These are phyloP conservation scores for Hura crepitans DNA, from an alignment of 441 rosid genomes.

Conservation along the genomic window DNA sequence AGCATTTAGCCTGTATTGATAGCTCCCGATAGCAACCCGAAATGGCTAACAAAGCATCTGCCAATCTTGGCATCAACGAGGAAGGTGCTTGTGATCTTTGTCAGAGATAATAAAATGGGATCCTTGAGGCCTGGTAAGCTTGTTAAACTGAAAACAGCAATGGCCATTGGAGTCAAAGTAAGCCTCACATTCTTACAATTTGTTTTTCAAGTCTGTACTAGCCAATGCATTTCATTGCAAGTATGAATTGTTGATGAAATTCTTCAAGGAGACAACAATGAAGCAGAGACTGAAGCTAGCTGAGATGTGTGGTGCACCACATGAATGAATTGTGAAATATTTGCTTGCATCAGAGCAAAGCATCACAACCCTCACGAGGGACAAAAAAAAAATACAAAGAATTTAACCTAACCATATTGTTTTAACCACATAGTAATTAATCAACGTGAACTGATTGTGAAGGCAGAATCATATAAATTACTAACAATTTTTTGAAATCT, in stretches of 20 bases:
- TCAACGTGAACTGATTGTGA: no score
- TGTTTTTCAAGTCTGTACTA: not conserved
- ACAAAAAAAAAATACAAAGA: no score
- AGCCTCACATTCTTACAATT: not conserved
- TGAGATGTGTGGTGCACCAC: conserved; percentile 9
- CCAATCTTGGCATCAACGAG: conserved; percentile 61
- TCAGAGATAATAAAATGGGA: conserved; percentile 57
- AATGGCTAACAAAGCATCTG: conserved; percentile 70
- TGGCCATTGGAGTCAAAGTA: conserved; percentile 71
- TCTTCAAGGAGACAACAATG: conserved; percentile 30
- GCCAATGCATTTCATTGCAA: conserved; percentile 8
- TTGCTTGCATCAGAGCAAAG: not conserved
- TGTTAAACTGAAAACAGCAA: conserved; percentile 65
- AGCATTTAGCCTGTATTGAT: conserved; percentile 47
- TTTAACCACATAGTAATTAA: no score
- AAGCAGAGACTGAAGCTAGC: conserved; percentile 8
- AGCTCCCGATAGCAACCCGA: conserved; percentile 80
- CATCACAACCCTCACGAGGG: no score
- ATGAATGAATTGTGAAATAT: no score
- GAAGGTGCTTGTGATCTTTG: conserved; percentile 55
- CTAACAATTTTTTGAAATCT: no score
- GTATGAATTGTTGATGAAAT: conserved; percentile 42
- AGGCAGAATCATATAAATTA: no score
- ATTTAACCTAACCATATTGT: no score
- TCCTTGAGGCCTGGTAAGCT: conserved; percentile 76